phyloP scores from a whole-genome alignment of 257 asterid genomes.

The Ocimum tenuiflorum region DNA sequence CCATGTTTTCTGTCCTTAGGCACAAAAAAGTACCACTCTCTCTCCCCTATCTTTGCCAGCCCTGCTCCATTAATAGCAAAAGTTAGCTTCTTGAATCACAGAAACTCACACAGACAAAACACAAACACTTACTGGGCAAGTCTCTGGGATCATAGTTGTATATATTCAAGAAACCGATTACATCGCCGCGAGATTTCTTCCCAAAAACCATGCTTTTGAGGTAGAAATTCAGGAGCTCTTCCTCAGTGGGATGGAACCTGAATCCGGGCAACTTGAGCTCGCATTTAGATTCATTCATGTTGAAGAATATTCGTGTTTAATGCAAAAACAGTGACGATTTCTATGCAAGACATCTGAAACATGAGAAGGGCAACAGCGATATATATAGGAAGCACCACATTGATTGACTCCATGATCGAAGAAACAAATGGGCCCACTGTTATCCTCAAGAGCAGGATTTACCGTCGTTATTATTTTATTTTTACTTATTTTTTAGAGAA shows the following conservation, averaged over 20 bases:
- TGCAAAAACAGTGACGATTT: background rate
- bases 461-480: too few species aligned
- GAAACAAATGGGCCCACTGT: too few species aligned
- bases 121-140: constrained; percentile 44
- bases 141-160: constrained; percentile 62
- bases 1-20: constrained; percentile 59
- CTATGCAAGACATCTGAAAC: background rate
- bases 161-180: constrained; percentile 61
- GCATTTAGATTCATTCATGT: constrained; percentile 26
- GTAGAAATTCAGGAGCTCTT: constrained; percentile 63
- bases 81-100: background rate
- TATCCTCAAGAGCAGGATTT: too few species aligned
- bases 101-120: background rate
- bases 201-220: constrained; percentile 41
- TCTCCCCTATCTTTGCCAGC: constrained; percentile 62
- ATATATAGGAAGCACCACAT: constrained; percentile 3
- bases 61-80: constrained; percentile 23
- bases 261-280: constrained; percentile 56
- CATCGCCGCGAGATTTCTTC: constrained; percentile 33
- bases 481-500: too few species aligned
- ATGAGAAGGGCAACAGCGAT: background rate
- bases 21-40: constrained; percentile 81
- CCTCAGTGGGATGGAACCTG: constrained; percentile 76
- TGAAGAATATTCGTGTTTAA: background rate
- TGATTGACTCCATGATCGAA: background rate